Percentiles rank a stretch among this genome's conserved stretches.
Evolutionary conservation across 176 grass and related monocot species (phyloP).

Genomic region (Ensete ventricosum): DNA sequence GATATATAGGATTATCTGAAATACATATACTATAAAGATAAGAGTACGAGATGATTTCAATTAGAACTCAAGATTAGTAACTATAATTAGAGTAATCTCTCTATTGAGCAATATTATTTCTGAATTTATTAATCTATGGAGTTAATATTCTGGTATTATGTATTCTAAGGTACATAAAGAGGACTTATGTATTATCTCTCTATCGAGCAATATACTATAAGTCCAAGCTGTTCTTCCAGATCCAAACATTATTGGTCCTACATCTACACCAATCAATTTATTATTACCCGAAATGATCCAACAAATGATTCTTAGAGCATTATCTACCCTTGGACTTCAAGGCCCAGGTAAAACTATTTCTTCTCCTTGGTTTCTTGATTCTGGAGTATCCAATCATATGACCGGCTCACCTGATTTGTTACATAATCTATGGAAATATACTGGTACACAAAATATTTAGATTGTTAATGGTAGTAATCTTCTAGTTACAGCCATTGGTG

Average conservation of each 20-base stretch:
- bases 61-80: no score
- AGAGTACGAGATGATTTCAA: background rate
- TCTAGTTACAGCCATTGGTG: background rate
- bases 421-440: background rate
- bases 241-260: background rate
- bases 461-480: background rate
- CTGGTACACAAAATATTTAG: background rate
- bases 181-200: no score
- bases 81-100: no score
- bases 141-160: background rate
- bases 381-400: background rate
- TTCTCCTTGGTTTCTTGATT: background rate
- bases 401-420: background rate
- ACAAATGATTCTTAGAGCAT: background rate
- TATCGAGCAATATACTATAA: no score
- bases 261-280: background rate
- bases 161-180: background rate
- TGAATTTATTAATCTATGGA: background rate
- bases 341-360: background rate
- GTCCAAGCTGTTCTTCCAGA: background rate
- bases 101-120: background rate
- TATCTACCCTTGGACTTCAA: background rate
- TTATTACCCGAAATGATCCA: background rate
- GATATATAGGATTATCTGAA: background rate
- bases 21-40: background rate